These are phyloP conservation scores for Teratosphaeria nubilosa DNA, from an alignment of 2,329 filamentous ascomycete genomes.

Conservation along the genomic window DNA sequence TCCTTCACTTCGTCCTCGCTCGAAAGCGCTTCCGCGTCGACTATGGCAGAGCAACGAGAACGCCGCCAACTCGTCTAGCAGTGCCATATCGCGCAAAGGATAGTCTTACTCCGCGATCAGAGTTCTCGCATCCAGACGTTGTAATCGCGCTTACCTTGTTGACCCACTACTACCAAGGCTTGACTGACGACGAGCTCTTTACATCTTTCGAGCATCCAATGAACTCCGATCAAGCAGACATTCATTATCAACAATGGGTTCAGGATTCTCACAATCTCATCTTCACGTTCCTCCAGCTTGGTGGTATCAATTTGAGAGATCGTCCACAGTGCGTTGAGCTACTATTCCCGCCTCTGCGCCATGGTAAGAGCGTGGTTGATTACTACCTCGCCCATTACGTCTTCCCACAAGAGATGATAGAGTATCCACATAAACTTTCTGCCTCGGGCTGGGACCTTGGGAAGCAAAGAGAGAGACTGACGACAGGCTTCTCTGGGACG, in stretches of 20 bases:
- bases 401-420: slow-evolving; percentile 54
- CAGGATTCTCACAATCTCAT: slow-evolving; percentile 9
- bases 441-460: slow-evolving; percentile 61
- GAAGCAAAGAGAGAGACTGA: slow-evolving; percentile 40
- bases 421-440: slow-evolving; percentile 54
- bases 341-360: slow-evolving; percentile 38
- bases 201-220: slow-evolving; percentile 13
- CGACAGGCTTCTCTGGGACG: slow-evolving; percentile 63
- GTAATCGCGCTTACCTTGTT: slow-evolving; percentile 56
- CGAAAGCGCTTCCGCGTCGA: slow-evolving; percentile 59
- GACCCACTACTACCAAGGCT: slow-evolving; percentile 55
- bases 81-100: slow-evolving; percentile 61
- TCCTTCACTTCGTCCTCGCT: slow-evolving; percentile 49
- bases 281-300: slow-evolving; percentile 9
- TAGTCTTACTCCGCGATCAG: slow-evolving; percentile 49
- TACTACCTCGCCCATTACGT: slow-evolving; percentile 59
- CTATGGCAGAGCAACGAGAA: slow-evolving; percentile 39
- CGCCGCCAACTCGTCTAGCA: slow-evolving; percentile 43
- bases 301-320: slow-evolving; percentile 20
- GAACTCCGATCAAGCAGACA: slow-evolving; percentile 13
- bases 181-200: slow-evolving; percentile 39
- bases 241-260: slow-evolving; percentile 18
- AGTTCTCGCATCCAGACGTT: slow-evolving; percentile 60
- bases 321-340: slow-evolving; percentile 7
- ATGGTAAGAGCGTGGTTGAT: slow-evolving; percentile 46